Evolutionary conservation across 2,329 filamentous ascomycete species (phyloP), one percentile per base, ranked within the genome.

Genomic region (Erysiphe pulchra): DNA sequence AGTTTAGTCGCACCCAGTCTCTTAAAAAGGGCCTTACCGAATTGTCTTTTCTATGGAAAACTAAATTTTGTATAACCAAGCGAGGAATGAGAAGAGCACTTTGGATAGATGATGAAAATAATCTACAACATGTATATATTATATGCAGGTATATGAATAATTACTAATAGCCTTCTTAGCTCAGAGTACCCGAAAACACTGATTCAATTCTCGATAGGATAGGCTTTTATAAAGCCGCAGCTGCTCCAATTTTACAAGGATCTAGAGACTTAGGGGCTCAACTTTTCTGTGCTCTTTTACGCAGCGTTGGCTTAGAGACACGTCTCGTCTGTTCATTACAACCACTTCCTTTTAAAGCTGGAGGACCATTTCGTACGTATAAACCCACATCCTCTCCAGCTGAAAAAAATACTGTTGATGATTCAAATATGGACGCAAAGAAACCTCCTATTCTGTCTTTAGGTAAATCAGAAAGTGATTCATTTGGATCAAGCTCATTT

Each of bases 271-370:
- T 92, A 10, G 90, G 86, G 0, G 81, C 84, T 1, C 86, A 95
- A 58, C 60, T 98, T 0, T 93, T 92, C 55, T 95, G 90, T 59
- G 80, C 86, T 2, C 61, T 95, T 31, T 67, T 98, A 4, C 76
- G 90, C 16, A 73, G 75, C n/a, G 74, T 71, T n/a, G 85, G 83
- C 2, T 74, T 95, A 7, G 75, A 84, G 50, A 69, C 82, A 5
- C 72, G 90, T 12, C 67, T 98, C 4, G 80, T 95, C 0, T 94
- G 85, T 59, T 98, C 90, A 4, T 63, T 98, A 3, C 90, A 98
- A 52, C 74, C 78, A 1, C 65, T 98, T 0, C 54, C 56, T 4
- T 59, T 58, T 68, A 53, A 46, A 38, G 62, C 47, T 50, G 62
- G 48, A 62, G 64, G 28, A 60, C 67, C 11, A 32, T 33, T 33